A percentile compares a stretch with the other conserved stretches of the same genome.
phyloP scores from a whole-genome alignment of 73 alveolate genomes.

The Effrenium voratum region DNA sequence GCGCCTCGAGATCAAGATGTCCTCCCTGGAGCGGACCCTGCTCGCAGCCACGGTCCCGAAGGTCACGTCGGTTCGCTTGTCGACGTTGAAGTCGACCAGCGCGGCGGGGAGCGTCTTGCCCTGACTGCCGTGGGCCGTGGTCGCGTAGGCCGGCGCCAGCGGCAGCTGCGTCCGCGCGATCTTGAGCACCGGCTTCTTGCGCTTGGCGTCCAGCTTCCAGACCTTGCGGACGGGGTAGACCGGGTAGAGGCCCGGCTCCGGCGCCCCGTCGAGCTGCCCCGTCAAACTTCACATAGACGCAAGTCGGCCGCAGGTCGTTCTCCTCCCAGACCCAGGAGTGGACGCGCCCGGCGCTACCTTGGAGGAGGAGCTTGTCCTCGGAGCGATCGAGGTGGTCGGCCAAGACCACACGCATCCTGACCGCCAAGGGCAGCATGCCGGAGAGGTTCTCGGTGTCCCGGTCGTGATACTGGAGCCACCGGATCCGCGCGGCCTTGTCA shows the following conservation, averaged over 20 bases:
- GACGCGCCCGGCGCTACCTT: neutral
- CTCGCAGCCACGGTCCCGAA: conserved; percentile 15
- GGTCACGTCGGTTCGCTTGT: neutral
- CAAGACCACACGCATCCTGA: conserved; percentile 5
- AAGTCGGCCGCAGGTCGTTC: conserved; percentile 6
- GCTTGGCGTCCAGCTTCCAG: no score
- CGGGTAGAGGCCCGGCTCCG: no score
- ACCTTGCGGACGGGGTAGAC: no score
- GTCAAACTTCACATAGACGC: no score
- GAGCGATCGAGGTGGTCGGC: neutral
- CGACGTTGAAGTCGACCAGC: conserved; percentile 5
- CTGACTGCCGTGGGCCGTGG: no score
- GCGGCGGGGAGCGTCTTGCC: no score
- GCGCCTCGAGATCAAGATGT: neutral
- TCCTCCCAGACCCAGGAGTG: neutral
- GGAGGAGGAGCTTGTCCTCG: neutral
- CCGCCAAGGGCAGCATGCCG: conserved; percentile 37
- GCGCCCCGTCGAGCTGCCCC: no score
- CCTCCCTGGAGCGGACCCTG: neutral
- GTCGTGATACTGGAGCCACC: conserved; percentile 40
- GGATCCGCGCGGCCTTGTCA: conserved; percentile 14
- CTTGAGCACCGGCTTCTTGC: no score
- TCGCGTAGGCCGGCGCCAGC: no score
- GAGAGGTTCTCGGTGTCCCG: conserved; percentile 14
- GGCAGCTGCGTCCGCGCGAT: no score